Conservation (phyloP, 73 alveolate genomes). For the Blepharisma stoltei region DNA sequence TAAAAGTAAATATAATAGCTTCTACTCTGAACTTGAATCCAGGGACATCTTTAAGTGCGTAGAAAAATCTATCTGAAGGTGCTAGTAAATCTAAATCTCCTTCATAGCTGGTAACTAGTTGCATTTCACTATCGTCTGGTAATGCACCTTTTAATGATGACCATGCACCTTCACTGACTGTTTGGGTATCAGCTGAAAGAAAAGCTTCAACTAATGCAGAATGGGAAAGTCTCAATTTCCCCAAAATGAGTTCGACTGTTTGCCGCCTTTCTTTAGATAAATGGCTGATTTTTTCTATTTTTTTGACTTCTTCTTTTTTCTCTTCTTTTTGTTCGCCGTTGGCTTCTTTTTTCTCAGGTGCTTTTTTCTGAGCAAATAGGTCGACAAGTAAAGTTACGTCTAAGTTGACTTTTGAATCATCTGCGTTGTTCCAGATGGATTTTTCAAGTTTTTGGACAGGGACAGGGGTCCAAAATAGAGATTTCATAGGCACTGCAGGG, state of each 20-base stretch:
- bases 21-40: constrained; percentile 60
- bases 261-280: constrained; percentile 53
- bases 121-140: constrained; percentile 61
- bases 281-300: constrained; percentile 44
- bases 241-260: constrained; percentile 54
- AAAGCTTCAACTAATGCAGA: constrained; percentile 62
- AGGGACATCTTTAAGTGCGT: constrained; percentile 48
- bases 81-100: constrained; percentile 63
- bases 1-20: constrained; percentile 54
- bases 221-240: constrained; percentile 58
- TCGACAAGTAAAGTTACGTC: constrained; percentile 50
- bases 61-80: constrained; percentile 60
- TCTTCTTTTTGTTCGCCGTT: constrained; percentile 12
- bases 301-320: constrained; percentile 37
- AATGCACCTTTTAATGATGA: constrained; percentile 52
- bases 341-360: constrained; percentile 13
- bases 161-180: constrained; percentile 48
- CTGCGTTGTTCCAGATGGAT: constrained; percentile 66
- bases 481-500: constrained; percentile 74
- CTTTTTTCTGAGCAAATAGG: constrained; percentile 51
- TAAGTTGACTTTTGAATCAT: constrained; percentile 67
- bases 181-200: constrained; percentile 51
- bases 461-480: constrained; percentile 58
- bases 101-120: constrained; percentile 46
- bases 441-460: constrained; percentile 47